Conservation (phyloP, 176 grass and related monocot genomes). For the Eragrostis curvula region DNA sequence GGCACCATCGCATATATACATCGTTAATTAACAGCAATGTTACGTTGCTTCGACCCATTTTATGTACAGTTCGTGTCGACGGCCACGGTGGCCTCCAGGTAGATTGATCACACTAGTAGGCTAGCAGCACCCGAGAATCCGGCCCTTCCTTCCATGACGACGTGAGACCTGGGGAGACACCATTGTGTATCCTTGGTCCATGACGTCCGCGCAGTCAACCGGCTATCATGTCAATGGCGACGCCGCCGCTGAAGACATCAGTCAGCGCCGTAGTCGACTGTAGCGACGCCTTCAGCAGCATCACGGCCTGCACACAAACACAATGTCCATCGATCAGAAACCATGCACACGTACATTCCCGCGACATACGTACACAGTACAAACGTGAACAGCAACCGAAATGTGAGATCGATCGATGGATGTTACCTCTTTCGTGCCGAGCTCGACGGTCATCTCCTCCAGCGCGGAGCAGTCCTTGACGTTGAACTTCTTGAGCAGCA, state of each 20-base stretch:
- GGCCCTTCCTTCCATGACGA: no score
- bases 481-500: constrained; percentile 66
- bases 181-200: no score
- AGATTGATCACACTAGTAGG: no score
- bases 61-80: no score
- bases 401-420: neutral
- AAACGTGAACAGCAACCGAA: neutral
- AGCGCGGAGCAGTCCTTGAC: constrained; percentile 52
- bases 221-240: constrained; percentile 40
- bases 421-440: constrained; percentile 51
- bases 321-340: neutral
- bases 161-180: no score
- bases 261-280: constrained; percentile 54
- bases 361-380: no score
- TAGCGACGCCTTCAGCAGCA: constrained; percentile 54
- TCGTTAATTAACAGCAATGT: no score
- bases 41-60: no score
- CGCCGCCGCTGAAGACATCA: constrained; percentile 58
- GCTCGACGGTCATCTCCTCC: constrained; percentile 45
- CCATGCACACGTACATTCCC: neutral
- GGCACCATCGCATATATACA: no score
- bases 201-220: neutral
- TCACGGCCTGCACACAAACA: constrained; percentile 27
- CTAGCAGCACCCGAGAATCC: no score
- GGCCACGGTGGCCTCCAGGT: no score